Evolutionary conservation across 2,329 filamentous ascomycete species (phyloP).

Genomic region (Incumbomyces delicatus): DNA sequence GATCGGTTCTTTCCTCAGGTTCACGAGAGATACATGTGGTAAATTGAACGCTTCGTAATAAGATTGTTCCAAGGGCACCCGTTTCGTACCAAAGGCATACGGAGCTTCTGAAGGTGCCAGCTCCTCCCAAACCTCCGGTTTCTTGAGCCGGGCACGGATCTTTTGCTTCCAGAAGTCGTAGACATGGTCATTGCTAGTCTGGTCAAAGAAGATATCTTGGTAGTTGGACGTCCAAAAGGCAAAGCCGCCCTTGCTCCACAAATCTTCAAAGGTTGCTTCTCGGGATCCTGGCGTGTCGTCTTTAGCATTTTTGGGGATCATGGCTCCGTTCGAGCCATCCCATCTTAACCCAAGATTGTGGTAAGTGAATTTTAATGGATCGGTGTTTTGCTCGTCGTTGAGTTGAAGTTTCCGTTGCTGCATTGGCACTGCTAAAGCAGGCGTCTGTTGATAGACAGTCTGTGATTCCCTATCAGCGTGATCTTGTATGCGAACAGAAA

Average conservation of each 20-base stretch:
- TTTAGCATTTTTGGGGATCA: too few relatives aligned
- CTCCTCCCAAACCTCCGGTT: conserved; percentile 40
- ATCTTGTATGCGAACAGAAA: too few relatives aligned
- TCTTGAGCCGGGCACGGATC: conserved; percentile 39
- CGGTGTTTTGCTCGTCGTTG: too few relatives aligned
- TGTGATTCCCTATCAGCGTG: too few relatives aligned
- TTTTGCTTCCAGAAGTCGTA: conserved; percentile 49
- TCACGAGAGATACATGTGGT: conserved; percentile 38
- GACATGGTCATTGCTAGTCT: conserved; percentile 41
- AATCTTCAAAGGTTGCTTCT: conserved; percentile 37
- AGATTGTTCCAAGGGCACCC: conserved; percentile 35
- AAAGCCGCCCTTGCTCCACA: conserved; percentile 46
- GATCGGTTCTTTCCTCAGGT: conserved; percentile 31
- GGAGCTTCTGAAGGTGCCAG: conserved; percentile 44
- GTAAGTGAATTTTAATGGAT: too few relatives aligned
- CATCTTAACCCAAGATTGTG: too few relatives aligned
- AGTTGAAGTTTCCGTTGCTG: too few relatives aligned
- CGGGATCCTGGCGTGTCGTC: conserved; percentile 40
- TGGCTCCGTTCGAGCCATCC: too few relatives aligned
- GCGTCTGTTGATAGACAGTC: too few relatives aligned
- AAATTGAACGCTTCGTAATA: conserved; percentile 43
- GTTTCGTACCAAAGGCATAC: conserved; percentile 46
- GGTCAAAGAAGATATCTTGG: conserved; percentile 39
- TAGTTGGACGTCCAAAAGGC: conserved; percentile 44
- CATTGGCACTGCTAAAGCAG: too few relatives aligned